These are phyloP conservation scores for Aureobasidium lini DNA, from an alignment of 2,329 filamentous ascomycete genomes.

Conservation along the genomic window DNA sequence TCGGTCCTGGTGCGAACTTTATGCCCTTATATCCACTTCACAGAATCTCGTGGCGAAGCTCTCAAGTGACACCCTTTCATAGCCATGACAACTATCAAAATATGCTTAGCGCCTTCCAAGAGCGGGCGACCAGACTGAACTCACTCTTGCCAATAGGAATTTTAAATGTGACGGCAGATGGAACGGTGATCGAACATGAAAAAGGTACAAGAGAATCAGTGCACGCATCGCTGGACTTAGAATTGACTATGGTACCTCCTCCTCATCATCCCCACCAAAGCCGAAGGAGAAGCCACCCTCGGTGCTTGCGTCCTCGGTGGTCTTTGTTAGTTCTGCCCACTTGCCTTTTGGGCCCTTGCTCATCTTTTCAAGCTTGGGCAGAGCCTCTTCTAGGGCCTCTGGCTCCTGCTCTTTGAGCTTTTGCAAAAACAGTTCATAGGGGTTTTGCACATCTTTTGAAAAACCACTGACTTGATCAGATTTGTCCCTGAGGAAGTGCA, in stretches of 20 bases:
- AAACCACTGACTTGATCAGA: conserved; percentile 85
- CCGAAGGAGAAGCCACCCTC: conserved; percentile 54
- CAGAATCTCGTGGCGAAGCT: too few relatives aligned
- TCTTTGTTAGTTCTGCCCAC: conserved; percentile 73
- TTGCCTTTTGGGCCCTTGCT: conserved; percentile 64
- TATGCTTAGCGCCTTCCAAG: too few relatives aligned
- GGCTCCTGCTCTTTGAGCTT: conserved; percentile 58
- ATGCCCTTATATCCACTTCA: too few relatives aligned
- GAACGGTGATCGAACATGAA: too few relatives aligned
- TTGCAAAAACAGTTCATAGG: conserved; percentile 67
- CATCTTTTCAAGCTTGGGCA: conserved; percentile 58
- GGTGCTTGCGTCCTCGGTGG: conserved; percentile 36
- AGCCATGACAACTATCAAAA: too few relatives aligned
- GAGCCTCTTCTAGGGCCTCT: conserved; percentile 57
- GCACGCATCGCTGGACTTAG: too few relatives aligned
- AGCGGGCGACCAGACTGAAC: too few relatives aligned
- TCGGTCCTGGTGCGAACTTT: too few relatives aligned
- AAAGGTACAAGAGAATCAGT: too few relatives aligned
- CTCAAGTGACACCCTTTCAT: too few relatives aligned
- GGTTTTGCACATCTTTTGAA: conserved; percentile 59
- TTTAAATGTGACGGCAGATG: too few relatives aligned
- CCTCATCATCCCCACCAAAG: conserved; percentile 46
- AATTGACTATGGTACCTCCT: conserved; percentile 20
- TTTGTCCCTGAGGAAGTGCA: conserved; percentile 75
- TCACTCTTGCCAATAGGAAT: too few relatives aligned